These are phyloP conservation scores for Saussurea involucrata DNA, from an alignment of 129 eudicot genomes.

Conservation along the genomic window DNA sequence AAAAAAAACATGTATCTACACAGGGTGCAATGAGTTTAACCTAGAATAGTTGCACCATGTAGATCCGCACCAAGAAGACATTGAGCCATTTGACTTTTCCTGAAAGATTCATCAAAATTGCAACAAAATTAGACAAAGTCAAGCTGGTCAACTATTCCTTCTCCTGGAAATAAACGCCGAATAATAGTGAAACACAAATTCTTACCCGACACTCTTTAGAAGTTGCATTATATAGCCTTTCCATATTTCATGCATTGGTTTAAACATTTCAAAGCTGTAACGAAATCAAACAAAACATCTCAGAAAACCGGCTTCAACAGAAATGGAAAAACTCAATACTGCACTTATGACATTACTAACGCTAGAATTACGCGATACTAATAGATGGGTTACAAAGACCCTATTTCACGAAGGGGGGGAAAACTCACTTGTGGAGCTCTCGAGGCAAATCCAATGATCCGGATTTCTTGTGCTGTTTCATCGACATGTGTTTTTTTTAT, in stretches of 20 bases:
- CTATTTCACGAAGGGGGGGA: neutral
- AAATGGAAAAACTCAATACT: neutral
- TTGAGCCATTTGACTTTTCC: constrained; percentile 67
- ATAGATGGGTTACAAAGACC: neutral
- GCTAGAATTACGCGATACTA: neutral
- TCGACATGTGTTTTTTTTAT: constrained; percentile 77
- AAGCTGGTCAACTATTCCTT: neutral
- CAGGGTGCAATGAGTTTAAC: constrained; percentile 24
- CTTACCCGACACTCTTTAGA: constrained; percentile 63
- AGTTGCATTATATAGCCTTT: constrained; percentile 52
- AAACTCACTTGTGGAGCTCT: constrained; percentile 58
- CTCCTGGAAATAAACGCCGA: neutral
- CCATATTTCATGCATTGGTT: constrained; percentile 91
- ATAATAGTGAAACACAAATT: constrained; percentile 3
- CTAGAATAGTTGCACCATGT: constrained; percentile 82
- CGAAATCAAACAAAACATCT: constrained; percentile 8
- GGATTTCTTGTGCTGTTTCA: constrained; percentile 61
- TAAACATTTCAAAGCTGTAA: constrained; percentile 58
- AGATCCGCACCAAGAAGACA: constrained; percentile 79
- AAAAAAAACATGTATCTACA: constrained; percentile 4
- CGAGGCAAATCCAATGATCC: constrained; percentile 66
- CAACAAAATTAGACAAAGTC: neutral
- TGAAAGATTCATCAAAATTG: constrained; percentile 27
- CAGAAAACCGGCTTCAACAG: neutral
- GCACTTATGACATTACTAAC: neutral